These are phyloP conservation scores for Eutypa lata DNA, from an alignment of 2,329 filamentous ascomycete species.

Conservation along the genomic window DNA sequence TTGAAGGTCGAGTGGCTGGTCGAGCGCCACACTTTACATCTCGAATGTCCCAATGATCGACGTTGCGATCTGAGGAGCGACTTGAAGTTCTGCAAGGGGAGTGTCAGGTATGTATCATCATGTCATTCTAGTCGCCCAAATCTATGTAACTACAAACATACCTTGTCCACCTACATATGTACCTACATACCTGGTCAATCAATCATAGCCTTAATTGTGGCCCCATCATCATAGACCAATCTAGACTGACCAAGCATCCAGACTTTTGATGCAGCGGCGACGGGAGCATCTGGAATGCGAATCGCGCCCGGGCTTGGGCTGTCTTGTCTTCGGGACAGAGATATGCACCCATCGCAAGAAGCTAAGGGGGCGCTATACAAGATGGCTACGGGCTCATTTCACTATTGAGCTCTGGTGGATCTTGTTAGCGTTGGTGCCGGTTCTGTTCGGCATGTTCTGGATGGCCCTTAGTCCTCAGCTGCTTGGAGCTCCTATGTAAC, in stretches of 20 bases:
- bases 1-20: conserved; percentile 70
- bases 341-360: conserved; percentile 43
- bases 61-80: conserved; percentile 59
- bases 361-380: conserved; percentile 42
- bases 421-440: conserved; percentile 38
- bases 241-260: conserved; percentile 23
- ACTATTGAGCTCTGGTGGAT: conserved; percentile 50
- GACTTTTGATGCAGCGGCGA: conserved; percentile 56
- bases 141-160: background rate
- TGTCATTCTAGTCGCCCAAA: too few relatives aligned
- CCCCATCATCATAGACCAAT: too few relatives aligned
- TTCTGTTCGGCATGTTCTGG: conserved; percentile 35
- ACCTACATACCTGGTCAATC: too few relatives aligned
- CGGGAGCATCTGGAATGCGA: conserved; percentile 61
- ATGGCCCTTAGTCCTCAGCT: background rate
- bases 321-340: conserved; percentile 50
- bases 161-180: too few relatives aligned
- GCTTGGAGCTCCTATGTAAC: too few relatives aligned
- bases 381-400: conserved; percentile 42
- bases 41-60: conserved; percentile 61
- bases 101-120: conserved; percentile 46
- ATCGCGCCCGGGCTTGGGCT: conserved; percentile 52
- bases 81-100: conserved; percentile 57
- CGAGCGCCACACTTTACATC: conserved; percentile 57
- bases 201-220: too few relatives aligned